Base-by-base conservation (phyloP, 306 rosid species). In the Neltuma alba region DNA sequence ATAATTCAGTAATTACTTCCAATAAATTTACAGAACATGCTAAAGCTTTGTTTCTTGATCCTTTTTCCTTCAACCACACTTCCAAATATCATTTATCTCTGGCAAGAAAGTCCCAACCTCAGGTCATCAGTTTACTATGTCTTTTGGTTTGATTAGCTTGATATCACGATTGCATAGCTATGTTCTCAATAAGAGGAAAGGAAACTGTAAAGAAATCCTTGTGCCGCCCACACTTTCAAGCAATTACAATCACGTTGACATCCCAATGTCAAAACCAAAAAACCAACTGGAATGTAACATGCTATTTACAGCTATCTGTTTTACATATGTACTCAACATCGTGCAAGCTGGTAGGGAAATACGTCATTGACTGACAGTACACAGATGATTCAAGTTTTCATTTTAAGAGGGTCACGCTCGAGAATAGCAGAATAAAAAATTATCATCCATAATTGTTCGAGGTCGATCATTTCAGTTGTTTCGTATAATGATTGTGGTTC, bases 231-330 rank as follows among this genome's bases (percentile, higher is more conserved):
- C n/a, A n/a, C n/a, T n/a, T n/a, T n/a, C n/a, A n/a, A n/a, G n/a
- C n/a, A n/a, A 79, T 40, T 41, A 33, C 64, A 72, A 63, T 27
- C 36, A 15, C 58, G 45, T 37, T 63, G 45, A 82, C 64, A 15
- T 31, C 75, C 47, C 47, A 54, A 65, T 16, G 61, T 55, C 36
- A 33, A 33, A 33, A 67, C n/a, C 8, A 20, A 38, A 18, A 66
- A 66, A 37, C 30, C 6, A 14, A 36, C 71, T 18, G 20, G 70
- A 63, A 63, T 34, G 70, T 63, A 31, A 15, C 38, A 63, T 63
- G 9, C 15, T 6, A 63, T 63, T 33, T 63, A 31, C 5, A 37
- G 2, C 6, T 9, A 66, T 66, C 48, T 20, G 15, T 66, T 66
- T 37, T n/a, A 36, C 47, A 20, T 2, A 9, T 18, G 71, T 31